These are phyloP conservation scores for Fragaria iinumae DNA, from an alignment of 306 rosid species.

Conservation along the genomic window DNA sequence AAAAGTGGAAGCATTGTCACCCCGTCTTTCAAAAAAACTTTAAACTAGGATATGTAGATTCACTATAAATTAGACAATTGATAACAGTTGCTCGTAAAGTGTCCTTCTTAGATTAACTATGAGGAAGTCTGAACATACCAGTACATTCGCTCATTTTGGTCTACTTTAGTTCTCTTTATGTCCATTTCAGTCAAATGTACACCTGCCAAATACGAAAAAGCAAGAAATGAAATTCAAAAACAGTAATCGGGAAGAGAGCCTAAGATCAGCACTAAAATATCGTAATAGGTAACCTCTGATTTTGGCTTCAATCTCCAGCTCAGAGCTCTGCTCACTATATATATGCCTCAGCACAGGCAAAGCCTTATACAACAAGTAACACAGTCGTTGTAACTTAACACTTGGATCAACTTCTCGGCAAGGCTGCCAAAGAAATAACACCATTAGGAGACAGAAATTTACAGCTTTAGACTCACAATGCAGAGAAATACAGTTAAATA, in stretches of 20 bases:
- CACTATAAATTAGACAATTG: neutral
- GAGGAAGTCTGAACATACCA: slow-evolving; percentile 41
- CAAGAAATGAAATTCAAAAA: neutral
- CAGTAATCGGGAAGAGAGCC: neutral
- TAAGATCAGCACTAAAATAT: slow-evolving; percentile 5
- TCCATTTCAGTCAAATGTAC: slow-evolving; percentile 45
- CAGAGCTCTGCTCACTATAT: slow-evolving; percentile 53
- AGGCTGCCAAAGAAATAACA: slow-evolving; percentile 34
- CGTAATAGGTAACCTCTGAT: slow-evolving; percentile 39
- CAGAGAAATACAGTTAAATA: neutral
- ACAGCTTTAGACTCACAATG: neutral
- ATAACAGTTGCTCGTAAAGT: slow-evolving; percentile 10
- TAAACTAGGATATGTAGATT: neutral
- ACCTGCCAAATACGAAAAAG: slow-evolving; percentile 36
- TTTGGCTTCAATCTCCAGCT: slow-evolving; percentile 56
- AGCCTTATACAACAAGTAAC: slow-evolving; percentile 48
- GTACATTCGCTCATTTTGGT: slow-evolving; percentile 51
- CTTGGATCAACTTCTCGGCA: slow-evolving; percentile 24
- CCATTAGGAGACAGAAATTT: neutral
- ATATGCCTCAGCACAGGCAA: slow-evolving; percentile 64
- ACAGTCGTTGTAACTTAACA: slow-evolving; percentile 45
- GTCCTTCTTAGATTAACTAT: neutral
- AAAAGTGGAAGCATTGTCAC: neutral
- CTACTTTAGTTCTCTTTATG: slow-evolving; percentile 48
- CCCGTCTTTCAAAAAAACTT: neutral